These are phyloP conservation scores for Colletotrichum brevisporum DNA, from an alignment of 2,329 filamentous ascomycete genomes.

Conservation along the genomic window DNA sequence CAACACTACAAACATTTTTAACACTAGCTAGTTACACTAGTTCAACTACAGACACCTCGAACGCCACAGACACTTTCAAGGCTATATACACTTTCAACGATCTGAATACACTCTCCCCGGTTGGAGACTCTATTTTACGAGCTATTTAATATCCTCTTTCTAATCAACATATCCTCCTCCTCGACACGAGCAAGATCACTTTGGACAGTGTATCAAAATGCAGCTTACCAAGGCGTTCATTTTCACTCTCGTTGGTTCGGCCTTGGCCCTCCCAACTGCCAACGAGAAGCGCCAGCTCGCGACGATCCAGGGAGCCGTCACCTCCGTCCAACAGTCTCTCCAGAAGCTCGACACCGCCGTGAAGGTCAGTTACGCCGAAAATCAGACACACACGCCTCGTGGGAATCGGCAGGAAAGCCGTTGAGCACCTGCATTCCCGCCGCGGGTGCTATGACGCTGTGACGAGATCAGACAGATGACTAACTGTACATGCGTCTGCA, in stretches of 20 bases:
- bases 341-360: constrained; percentile 61
- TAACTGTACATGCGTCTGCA: neutral
- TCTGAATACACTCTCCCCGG: constrained; percentile 32
- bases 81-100: neutral
- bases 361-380: constrained; percentile 18
- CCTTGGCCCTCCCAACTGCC: constrained; percentile 25
- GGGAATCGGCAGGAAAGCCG: neutral
- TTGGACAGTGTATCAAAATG: constrained; percentile 39
- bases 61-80: too few species aligned
- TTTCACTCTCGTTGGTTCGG: constrained; percentile 34
- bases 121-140: neutral
- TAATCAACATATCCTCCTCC: neutral
- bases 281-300: constrained; percentile 59
- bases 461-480: neutral
- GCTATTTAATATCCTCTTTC: accelerated
- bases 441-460: neutral
- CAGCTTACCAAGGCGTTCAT: constrained; percentile 37
- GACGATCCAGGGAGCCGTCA: constrained; percentile 71
- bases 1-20: neutral
- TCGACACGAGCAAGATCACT: constrained; percentile 24
- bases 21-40: too few species aligned
- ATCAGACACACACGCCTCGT: neutral
- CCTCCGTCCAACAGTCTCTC: constrained; percentile 70
- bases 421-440: neutral
- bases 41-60: too few species aligned